Evolutionary conservation across 2,329 filamentous ascomycete genomes (phyloP).

Genomic region (Venturia carpophila): DNA sequence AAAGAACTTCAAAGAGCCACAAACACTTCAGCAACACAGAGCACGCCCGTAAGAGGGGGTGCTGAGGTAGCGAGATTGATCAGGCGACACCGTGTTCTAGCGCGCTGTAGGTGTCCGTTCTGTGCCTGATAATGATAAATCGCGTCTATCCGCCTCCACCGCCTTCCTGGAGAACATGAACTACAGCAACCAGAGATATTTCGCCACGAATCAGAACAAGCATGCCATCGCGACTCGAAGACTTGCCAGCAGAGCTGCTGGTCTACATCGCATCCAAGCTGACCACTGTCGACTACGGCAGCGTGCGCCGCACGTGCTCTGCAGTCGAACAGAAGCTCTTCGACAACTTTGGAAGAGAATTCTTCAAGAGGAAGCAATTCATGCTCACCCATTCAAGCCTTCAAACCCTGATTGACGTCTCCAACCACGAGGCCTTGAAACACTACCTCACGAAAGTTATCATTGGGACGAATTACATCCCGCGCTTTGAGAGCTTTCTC

Average conservation of each 20-base stretch:
- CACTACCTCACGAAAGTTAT: conserved; percentile 6
- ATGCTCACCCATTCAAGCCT: conserved; percentile 53
- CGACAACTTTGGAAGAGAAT: conserved; percentile 51
- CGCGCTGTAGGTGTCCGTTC: neutral
- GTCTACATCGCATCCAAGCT: conserved; percentile 47
- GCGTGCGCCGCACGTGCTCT: conserved; percentile 49
- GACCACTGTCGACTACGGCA: conserved; percentile 47
- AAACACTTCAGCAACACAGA: too few species aligned
- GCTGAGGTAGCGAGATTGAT: neutral
- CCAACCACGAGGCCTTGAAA: conserved; percentile 31
- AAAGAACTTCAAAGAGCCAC: neutral
- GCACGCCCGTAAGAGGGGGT: neutral
- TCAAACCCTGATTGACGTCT: conserved; percentile 41
- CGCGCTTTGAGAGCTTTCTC: neutral
- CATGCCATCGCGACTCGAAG: conserved; percentile 2
- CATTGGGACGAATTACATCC: conserved; percentile 2
- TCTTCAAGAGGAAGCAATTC: conserved; percentile 60
- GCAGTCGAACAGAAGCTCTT: conserved; percentile 48
- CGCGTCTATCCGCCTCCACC: too few species aligned
- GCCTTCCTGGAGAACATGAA: too few species aligned
- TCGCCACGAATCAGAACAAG: neutral
- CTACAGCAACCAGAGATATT: neutral
- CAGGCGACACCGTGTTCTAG: conserved; percentile 11
- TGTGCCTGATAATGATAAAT: too few species aligned
- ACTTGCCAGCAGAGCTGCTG: conserved; percentile 52